Evolutionary conservation across 202 grass and related monocot genomes (phyloP), one percentile per base, ranked within the genome.

Genomic region (Zoysia matrella): DNA sequence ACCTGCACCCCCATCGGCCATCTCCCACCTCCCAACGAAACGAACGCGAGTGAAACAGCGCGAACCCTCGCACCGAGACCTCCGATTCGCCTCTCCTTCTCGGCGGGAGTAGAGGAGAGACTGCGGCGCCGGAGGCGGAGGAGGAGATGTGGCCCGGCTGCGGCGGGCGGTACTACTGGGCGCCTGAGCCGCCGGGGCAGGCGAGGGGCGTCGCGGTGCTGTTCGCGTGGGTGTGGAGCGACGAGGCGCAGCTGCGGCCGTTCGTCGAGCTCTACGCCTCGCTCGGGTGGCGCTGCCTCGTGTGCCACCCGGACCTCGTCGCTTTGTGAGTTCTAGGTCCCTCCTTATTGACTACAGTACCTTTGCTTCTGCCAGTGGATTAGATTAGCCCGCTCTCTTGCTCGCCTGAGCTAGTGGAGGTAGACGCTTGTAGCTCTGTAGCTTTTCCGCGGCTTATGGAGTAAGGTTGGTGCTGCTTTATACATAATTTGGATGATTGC

Each of bases 171-270:
- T 97, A 86, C 90, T 97, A 91, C 82, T 89, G 91, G 75, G 88
- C 76, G 63, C 86, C 79, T 74, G 67, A 5, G 73, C 70, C 78
- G 78, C 11, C 67, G 52, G 74, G 69, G 65, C 84, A 86, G 69
- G 80, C 70, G 75, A 89, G 92, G 86, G 95, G 90, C 61, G 58
- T 95, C 74, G 78, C 90, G 10, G 92, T 98, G 8, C 8, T 95
- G 7, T 98, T 98, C 80, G 90, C 88, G 13, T 94, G 92, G 95
- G 75, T 95, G 39, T 93, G 92, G 88, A 98, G 92, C 88, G 88
- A 95, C 61, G 92, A 94, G 80, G 90, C 44, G 60, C 88, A 95
- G 60, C 76, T 98, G 83, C 91, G 82, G 60, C 86, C 90, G 52
- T 98, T 87, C 81, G 79, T 98, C 9, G 88, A 95, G 63, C 92